phyloP scores from a whole-genome alignment of 352 stramenopile species.

The Pythium guiyangense region DNA sequence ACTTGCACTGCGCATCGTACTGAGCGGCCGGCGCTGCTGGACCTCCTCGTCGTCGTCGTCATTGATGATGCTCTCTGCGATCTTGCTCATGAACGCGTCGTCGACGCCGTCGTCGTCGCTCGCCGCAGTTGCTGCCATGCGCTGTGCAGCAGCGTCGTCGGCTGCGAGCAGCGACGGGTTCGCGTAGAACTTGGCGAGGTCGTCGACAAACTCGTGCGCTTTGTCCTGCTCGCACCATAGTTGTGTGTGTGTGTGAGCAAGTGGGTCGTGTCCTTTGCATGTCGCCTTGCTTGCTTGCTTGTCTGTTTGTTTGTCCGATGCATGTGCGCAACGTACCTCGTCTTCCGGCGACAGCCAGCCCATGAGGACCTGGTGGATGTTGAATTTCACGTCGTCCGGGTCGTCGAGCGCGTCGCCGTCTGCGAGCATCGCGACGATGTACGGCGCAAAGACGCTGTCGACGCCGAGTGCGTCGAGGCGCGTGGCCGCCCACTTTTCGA shows the following conservation, averaged over 20 bases:
- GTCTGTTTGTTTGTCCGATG: neutral
- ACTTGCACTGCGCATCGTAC: neutral
- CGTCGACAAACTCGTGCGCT: slow-evolving; percentile 66
- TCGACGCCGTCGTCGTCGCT: slow-evolving; percentile 12
- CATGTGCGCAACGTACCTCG: slow-evolving; percentile 28
- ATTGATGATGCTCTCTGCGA: slow-evolving; percentile 17
- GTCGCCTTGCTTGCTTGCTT: no score
- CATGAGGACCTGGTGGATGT: slow-evolving; percentile 82
- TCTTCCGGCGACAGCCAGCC: slow-evolving; percentile 75
- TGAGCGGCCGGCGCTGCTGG: no score
- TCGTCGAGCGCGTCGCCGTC: slow-evolving; percentile 27
- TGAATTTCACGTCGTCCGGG: slow-evolving; percentile 58
- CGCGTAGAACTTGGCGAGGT: slow-evolving; percentile 49
- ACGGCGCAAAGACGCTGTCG: slow-evolving; percentile 80
- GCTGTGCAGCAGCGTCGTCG: slow-evolving; percentile 16
- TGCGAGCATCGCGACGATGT: slow-evolving; percentile 76
- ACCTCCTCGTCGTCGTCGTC: slow-evolving; percentile 18
- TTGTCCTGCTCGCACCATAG: slow-evolving; percentile 25
- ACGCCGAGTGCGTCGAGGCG: slow-evolving; percentile 68
- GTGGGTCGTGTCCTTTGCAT: neutral
- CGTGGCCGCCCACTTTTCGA: slow-evolving; percentile 64
- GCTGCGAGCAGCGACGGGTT: slow-evolving; percentile 52
- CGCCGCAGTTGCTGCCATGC: neutral
- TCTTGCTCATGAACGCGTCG: slow-evolving; percentile 15
- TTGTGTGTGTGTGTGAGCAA: no score